Evolutionary conservation across 2,329 filamentous ascomycete species (phyloP), one percentile per base, ranked within the genome.

Genomic region (Diaporthe batatas): DNA sequence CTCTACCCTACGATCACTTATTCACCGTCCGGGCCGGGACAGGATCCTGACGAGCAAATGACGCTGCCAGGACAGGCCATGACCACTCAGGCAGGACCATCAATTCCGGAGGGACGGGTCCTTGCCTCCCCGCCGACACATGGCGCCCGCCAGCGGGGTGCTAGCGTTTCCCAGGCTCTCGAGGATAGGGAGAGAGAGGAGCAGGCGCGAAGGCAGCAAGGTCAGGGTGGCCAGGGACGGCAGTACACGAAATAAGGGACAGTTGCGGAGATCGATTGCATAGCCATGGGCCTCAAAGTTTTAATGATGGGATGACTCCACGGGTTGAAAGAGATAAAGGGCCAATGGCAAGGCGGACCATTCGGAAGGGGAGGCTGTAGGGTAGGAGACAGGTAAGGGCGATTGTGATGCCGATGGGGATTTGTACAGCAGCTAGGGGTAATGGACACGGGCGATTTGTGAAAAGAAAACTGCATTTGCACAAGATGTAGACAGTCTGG

Each of bases 121-220:
- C 54, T 49, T 10, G 53, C 51, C 34, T 57, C 53, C 16, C 54
- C 55, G 1, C 58, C 65, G 34, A n/a, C 42, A n/a, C 34, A 62
- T 7, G 73, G 73, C 1, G 73, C 73, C 12, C 65, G 73, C 25
- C 34, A 58, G 25, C 49, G 73, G 18, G 73, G 73, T 3, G 70
- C 57, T 4, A 74, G 73, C 25, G 70, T 74, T 25, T 72, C 70
- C 12, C 44, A 53, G n/a, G 70, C 59, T 36, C 57, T 58, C 14
- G 70, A 57, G 29, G 70, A 51, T 25, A 57, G 53, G 6, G 58
- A 68, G 59, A 21, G 44, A 23, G 32, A 57, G 18, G 65, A 54
- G 58, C 57, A 62, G 21, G 53, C 36, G 14, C 70, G 49, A 32
- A 59, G 36, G 58, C 62, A 70, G 65, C 55, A 62, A 23, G 32